These are phyloP conservation scores for Cordyceps tenuipes DNA, from an alignment of 2,329 filamentous ascomycete genomes.

Conservation along the genomic window DNA sequence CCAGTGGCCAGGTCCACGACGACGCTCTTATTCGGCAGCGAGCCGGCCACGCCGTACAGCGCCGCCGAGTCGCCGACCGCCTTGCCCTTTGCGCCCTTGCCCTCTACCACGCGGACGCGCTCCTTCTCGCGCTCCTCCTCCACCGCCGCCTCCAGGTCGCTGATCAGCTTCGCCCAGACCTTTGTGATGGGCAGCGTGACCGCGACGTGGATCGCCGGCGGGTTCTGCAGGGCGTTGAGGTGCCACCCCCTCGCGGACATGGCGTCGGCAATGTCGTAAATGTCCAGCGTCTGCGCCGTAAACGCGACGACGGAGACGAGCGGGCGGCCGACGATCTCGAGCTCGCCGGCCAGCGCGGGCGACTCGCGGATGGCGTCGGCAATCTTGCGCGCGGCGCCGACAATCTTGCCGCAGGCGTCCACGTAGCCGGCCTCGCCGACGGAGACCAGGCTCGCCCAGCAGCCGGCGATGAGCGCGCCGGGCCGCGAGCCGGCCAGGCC, in stretches of 20 bases:
- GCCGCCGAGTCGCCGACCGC: constrained; percentile 74
- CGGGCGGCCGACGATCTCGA: constrained; percentile 75
- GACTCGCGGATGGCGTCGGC: constrained; percentile 63
- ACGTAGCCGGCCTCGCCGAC: constrained; percentile 85
- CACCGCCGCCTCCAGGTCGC: constrained; percentile 59
- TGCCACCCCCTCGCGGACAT: constrained; percentile 88
- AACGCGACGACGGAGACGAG: constrained; percentile 90
- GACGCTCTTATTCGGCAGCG: constrained; percentile 89
- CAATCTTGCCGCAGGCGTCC: constrained; percentile 77
- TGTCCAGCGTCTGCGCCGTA: constrained; percentile 70
- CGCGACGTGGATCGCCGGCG: constrained; percentile 86
- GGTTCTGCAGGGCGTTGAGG: constrained; percentile 85
- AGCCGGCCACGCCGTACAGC: constrained; percentile 90
- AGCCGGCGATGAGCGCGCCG: constrained; percentile 88
- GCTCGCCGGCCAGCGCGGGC: constrained; percentile 59
- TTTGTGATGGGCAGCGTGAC: constrained; percentile 81
- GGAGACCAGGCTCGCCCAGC: constrained; percentile 87
- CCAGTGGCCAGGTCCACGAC: constrained; percentile 84
- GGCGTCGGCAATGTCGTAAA: constrained; percentile 88
- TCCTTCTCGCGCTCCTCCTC: constrained; percentile 76
- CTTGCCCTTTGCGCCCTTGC: constrained; percentile 56
- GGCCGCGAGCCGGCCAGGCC: constrained; percentile 86
- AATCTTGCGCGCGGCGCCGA: constrained; percentile 78
- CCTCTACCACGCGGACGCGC: constrained; percentile 60
- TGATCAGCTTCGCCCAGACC: constrained; percentile 70